phyloP scores from a whole-genome alignment of 2,329 filamentous ascomycete genomes.

The Hymenoscyphus infarciens region DNA sequence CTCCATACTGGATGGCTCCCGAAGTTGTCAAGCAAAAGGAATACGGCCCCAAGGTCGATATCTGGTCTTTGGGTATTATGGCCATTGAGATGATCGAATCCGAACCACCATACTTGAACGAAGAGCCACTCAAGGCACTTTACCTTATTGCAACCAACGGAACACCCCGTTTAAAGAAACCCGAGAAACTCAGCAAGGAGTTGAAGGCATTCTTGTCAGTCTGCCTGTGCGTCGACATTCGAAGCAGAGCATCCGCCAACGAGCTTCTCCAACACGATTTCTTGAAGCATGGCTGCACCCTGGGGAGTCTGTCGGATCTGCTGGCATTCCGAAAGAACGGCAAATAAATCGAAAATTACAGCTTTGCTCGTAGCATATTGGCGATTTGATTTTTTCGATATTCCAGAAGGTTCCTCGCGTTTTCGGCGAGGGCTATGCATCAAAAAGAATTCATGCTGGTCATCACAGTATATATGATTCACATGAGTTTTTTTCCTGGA shows the following conservation, averaged over 20 bases:
- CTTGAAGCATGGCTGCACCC: slow-evolving; percentile 82
- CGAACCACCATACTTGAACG: slow-evolving; percentile 95
- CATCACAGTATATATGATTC: slow-evolving; percentile 4
- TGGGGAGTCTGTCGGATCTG: slow-evolving; percentile 79
- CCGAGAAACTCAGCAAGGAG: slow-evolving; percentile 96
- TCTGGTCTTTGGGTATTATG: slow-evolving; percentile 99
- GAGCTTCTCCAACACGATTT: slow-evolving; percentile 93
- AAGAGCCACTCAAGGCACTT: slow-evolving; percentile 93
- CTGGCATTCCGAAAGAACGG: slow-evolving; percentile 79
- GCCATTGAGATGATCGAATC: slow-evolving; percentile 99
- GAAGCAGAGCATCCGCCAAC: slow-evolving; percentile 84
- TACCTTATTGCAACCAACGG: slow-evolving; percentile 98
- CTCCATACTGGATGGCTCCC: slow-evolving; percentile 99
- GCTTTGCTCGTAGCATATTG: slow-evolving; percentile 9
- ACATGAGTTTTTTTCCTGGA: not conserved
- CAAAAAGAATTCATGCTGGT: slow-evolving; percentile 1
- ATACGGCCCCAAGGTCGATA: slow-evolving; percentile 96
- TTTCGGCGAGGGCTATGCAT: not conserved
- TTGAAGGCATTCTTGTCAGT: slow-evolving; percentile 96
- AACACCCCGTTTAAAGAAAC: slow-evolving; percentile 94
- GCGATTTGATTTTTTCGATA: slow-evolving; percentile 8
- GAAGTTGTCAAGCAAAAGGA: slow-evolving; percentile 99
- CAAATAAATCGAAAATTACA: slow-evolving; percentile 44
- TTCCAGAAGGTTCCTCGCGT: not conserved
- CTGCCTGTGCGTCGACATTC: slow-evolving; percentile 94